phyloP scores from a whole-genome alignment of 768 basidiomycete genomes.

The Bullera alba region DNA sequence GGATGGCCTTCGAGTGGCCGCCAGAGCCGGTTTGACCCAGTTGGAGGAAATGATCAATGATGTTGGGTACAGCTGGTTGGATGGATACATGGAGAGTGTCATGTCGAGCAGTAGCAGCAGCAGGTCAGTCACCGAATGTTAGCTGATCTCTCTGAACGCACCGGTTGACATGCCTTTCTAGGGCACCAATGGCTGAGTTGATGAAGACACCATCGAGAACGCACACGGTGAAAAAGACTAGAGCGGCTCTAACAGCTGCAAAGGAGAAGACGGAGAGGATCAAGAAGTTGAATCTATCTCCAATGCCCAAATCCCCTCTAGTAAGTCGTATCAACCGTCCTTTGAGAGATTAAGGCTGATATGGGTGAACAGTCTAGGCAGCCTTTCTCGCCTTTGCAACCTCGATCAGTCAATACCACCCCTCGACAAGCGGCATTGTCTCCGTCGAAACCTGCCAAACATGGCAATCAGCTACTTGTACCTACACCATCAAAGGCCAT shows the following conservation, averaged over 20 bases:
- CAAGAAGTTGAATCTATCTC: conserved; percentile 20
- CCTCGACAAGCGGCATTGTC: conserved; percentile 2
- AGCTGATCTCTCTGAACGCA: neutral
- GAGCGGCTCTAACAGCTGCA: conserved; percentile 32
- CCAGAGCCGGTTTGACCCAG: conserved; percentile 16
- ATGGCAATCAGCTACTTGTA: too few species aligned
- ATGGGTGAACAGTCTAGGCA: neutral
- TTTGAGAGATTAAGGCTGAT: neutral
- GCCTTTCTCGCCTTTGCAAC: conserved; percentile 32
- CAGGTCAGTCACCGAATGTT: conserved; percentile 12
- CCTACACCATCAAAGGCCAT: conserved; percentile 8
- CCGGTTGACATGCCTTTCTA: conserved; percentile 2
- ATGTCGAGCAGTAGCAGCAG: conserved; percentile 13
- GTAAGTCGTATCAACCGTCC: conserved; percentile 6
- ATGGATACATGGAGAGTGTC: conserved; percentile 38
- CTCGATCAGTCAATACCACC: conserved; percentile 21
- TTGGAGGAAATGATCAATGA: conserved; percentile 35
- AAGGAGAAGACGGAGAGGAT: conserved; percentile 35
- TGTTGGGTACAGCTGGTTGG: conserved; percentile 42
- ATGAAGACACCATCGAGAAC: conserved; percentile 44
- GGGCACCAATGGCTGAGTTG: conserved; percentile 32
- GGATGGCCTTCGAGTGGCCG: conserved; percentile 20
- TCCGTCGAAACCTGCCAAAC: too few species aligned
- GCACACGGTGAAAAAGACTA: conserved; percentile 39
- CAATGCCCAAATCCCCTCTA: conserved; percentile 8